Evolutionary conservation across 2,329 filamentous ascomycete genomes (phyloP).

Genomic region (Alternaria conjuncta): DNA sequence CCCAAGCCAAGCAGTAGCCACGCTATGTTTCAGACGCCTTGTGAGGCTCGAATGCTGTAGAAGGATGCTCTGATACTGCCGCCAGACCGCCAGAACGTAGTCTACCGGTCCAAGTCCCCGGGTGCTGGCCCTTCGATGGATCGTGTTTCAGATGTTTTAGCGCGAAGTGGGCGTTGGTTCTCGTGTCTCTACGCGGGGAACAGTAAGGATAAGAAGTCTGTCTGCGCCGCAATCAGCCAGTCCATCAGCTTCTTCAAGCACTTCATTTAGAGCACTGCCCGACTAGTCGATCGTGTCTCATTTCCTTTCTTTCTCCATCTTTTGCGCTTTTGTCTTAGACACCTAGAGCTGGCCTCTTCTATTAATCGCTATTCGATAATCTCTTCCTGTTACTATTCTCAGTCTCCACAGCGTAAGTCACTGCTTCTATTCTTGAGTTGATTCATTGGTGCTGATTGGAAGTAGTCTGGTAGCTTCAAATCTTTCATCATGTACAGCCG

Average conservation of each 20-base stretch:
- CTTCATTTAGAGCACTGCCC: slow-evolving; percentile 38
- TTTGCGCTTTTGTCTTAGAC: slow-evolving; percentile 49
- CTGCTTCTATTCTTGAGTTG: slow-evolving; percentile 12
- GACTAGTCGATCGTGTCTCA: slow-evolving; percentile 50
- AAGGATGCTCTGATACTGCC: slow-evolving; percentile 39
- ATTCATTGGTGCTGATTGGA: slow-evolving; percentile 19
- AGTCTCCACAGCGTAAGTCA: slow-evolving; percentile 41
- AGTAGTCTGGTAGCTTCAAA: slow-evolving; percentile 46
- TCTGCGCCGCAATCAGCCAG: slow-evolving; percentile 45
- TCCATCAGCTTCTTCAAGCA: slow-evolving; percentile 29
- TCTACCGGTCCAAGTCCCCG: slow-evolving; percentile 32
- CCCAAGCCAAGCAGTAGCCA: slow-evolving; percentile 29
- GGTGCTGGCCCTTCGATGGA: slow-evolving; percentile 34
- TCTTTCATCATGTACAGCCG: slow-evolving; percentile 51
- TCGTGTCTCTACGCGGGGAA: slow-evolving; percentile 35
- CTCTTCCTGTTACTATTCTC: slow-evolving; percentile 28
- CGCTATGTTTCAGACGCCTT: slow-evolving; percentile 47
- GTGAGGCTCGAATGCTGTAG: slow-evolving; percentile 35
- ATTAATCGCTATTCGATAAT: slow-evolving; percentile 50
- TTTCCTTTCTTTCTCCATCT: slow-evolving; percentile 27
- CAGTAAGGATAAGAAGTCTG: slow-evolving; percentile 45
- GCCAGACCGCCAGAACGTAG: slow-evolving; percentile 24
- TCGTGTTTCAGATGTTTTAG: slow-evolving; percentile 51
- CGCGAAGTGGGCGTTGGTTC: slow-evolving; percentile 45
- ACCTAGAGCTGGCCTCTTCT: slow-evolving; percentile 54